phyloP scores from a whole-genome alignment of 208 protist species.

The Giardia duodenalis region DNA sequence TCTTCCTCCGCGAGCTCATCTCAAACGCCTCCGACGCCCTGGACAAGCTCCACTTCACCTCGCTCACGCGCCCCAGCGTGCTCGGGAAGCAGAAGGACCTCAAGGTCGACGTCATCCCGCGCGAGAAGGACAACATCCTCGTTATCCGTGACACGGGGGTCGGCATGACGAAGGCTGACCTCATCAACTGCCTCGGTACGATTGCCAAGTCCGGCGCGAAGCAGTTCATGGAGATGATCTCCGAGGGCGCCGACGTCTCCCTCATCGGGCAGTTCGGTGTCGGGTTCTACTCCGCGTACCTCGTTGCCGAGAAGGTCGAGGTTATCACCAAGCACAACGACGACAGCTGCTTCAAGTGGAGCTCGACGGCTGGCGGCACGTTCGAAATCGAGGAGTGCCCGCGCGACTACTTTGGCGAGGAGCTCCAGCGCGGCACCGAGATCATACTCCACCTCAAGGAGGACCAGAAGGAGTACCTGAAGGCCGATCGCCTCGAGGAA shows the following conservation, averaged over 20 bases:
- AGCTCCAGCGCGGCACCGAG: constrained; percentile 76
- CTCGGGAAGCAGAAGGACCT: constrained; percentile 73
- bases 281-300: constrained; percentile 98
- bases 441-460: constrained; percentile 90
- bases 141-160: constrained; percentile 86
- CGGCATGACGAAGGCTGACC: constrained; percentile 95
- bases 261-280: constrained; percentile 99
- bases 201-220: constrained; percentile 97
- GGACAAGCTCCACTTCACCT: constrained; percentile 66
- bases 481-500: constrained; percentile 63
- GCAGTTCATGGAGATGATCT: constrained; percentile 89
- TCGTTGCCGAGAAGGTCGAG: constrained; percentile 82
- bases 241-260: constrained; percentile 70
- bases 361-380: constrained; percentile 78
- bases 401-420: constrained; percentile 51
- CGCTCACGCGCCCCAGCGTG: constrained; percentile 68
- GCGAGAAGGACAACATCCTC: constrained; percentile 79
- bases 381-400: constrained; percentile 74
- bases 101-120: constrained; percentile 75
- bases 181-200: constrained; percentile 91
- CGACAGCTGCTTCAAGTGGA: constrained; percentile 86
- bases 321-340: constrained; percentile 91
- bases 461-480: constrained; percentile 83
- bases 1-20: constrained; percentile 96
- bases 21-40: constrained; percentile 84